Conservation (phyloP, 2,329 filamentous ascomycete species). For the Sordariomycetes sp. region DNA sequence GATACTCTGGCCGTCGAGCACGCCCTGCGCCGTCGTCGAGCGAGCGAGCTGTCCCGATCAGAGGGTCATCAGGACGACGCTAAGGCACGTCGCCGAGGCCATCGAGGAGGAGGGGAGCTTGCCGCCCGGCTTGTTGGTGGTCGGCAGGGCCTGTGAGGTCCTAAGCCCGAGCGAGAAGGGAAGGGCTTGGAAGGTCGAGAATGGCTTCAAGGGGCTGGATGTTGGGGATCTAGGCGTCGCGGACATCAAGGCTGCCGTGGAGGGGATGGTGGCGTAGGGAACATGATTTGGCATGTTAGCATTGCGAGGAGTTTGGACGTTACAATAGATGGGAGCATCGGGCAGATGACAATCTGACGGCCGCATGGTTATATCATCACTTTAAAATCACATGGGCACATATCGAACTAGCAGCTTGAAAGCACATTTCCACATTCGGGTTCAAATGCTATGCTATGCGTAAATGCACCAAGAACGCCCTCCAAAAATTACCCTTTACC, state of each 20-base stretch:
- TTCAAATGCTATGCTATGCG: slow-evolving; percentile 1
- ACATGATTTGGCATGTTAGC: neutral
- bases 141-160: slow-evolving; percentile 76
- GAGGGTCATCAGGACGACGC: slow-evolving; percentile 78
- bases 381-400: too few relatives aligned
- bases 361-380: too few relatives aligned
- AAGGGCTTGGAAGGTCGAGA: slow-evolving; percentile 74
- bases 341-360: neutral
- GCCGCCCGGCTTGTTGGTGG: slow-evolving; percentile 80
- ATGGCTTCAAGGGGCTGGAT: slow-evolving; percentile 73
- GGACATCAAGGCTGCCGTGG: slow-evolving; percentile 1
- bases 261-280: neutral
- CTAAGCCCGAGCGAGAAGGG: slow-evolving; percentile 49
- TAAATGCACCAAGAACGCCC: neutral
- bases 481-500: neutral
- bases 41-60: slow-evolving; percentile 91
- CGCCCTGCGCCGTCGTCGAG: slow-evolving; percentile 88
- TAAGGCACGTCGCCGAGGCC: slow-evolving; percentile 69
- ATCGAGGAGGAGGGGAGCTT: slow-evolving; percentile 84
- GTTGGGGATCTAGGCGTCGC: slow-evolving; percentile 32
- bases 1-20: slow-evolving; percentile 59
- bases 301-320: neutral
- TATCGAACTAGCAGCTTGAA: too few relatives aligned
- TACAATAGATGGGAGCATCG: neutral
- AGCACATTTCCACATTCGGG: too few relatives aligned